Evolutionary conservation across 1,284 basidiomycete species (phyloP).

Genomic region (Malassezia slooffiae): DNA sequence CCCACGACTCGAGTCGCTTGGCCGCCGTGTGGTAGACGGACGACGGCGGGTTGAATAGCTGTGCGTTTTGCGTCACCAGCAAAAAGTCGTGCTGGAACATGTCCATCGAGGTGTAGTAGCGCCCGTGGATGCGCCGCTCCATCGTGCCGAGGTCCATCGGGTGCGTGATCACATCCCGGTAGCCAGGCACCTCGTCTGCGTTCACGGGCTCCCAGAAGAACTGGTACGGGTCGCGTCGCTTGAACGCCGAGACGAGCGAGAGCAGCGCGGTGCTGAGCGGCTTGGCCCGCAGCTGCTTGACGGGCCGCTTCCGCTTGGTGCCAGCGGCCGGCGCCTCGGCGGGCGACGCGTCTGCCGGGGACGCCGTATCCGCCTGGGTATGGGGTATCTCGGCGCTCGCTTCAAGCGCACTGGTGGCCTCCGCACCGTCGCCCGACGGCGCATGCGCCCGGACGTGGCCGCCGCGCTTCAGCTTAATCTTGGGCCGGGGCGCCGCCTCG

Average conservation of each 20-base stretch:
- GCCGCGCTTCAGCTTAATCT: conserved; percentile 8
- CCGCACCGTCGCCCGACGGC: not conserved
- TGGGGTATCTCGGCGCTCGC: not conserved
- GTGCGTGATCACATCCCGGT: conserved; percentile 57
- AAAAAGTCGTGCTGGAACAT: conserved; percentile 33
- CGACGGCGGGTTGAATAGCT: conserved; percentile 38
- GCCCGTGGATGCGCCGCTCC: conserved; percentile 45
- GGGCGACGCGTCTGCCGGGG: not conserved
- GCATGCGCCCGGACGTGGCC: not conserved
- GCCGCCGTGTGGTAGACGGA: conserved; percentile 40
- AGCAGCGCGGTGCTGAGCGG: conserved; percentile 5
- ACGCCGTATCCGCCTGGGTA: not conserved
- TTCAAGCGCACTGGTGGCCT: not conserved
- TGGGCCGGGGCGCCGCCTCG: conserved; percentile 3
- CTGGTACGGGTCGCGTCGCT: conserved; percentile 67
- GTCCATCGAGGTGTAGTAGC: conserved; percentile 26
- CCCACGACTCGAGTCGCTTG: conserved; percentile 32
- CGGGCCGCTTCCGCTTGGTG: conserved; percentile 5
- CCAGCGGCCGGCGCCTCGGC: not conserved
- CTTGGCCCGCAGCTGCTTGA: conserved; percentile 13
- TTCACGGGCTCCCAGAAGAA: conserved; percentile 69
- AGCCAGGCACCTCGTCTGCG: conserved; percentile 57
- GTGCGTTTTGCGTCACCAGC: conserved; percentile 36
- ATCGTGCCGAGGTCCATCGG: conserved; percentile 79
- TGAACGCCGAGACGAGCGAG: conserved; percentile 5